Evolutionary conservation across 2,329 filamentous ascomycete genomes (phyloP).

Genomic region (Dactylellina leptospora): DNA sequence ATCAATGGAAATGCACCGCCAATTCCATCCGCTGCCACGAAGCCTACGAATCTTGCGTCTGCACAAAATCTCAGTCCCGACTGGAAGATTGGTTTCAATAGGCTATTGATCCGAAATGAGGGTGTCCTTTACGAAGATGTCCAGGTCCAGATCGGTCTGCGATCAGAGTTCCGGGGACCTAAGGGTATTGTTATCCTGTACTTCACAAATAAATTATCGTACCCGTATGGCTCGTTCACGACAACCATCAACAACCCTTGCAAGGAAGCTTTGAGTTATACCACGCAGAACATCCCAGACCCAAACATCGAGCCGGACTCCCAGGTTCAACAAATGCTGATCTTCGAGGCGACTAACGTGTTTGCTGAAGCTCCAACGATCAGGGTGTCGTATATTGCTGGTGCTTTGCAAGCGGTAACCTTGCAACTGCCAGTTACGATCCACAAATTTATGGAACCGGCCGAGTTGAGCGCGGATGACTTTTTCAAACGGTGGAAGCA

Average conservation of each 20-base stretch:
- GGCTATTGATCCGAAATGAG: constrained; percentile 79
- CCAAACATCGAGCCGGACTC: constrained; percentile 76
- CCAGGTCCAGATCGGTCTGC: constrained; percentile 89
- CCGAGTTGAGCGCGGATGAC: constrained; percentile 84
- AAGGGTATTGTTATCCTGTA: constrained; percentile 95
- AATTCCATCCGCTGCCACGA: constrained; percentile 64
- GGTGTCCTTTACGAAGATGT: constrained; percentile 94
- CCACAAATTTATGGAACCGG: constrained; percentile 97
- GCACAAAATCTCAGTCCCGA: constrained; percentile 91
- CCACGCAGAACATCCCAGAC: constrained; percentile 87
- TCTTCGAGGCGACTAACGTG: constrained; percentile 85
- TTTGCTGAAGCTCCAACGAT: constrained; percentile 90
- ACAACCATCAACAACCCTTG: constrained; percentile 83
- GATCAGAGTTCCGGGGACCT: constrained; percentile 93
- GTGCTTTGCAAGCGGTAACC: constrained; percentile 89
- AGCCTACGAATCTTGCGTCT: constrained; percentile 84
- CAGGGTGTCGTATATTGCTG: constrained; percentile 91
- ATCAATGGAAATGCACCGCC: constrained; percentile 69
- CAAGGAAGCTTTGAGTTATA: constrained; percentile 77
- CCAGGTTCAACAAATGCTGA: constrained; percentile 91
- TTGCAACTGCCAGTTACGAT: constrained; percentile 86
- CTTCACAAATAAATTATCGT: constrained; percentile 91
- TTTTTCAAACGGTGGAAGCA: constrained; percentile 99
- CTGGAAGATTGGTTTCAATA: constrained; percentile 90
- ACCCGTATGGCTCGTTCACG: constrained; percentile 86